phyloP scores from a whole-genome alignment of 2,329 filamentous ascomycete genomes.

The Podosphaera xanthii region DNA sequence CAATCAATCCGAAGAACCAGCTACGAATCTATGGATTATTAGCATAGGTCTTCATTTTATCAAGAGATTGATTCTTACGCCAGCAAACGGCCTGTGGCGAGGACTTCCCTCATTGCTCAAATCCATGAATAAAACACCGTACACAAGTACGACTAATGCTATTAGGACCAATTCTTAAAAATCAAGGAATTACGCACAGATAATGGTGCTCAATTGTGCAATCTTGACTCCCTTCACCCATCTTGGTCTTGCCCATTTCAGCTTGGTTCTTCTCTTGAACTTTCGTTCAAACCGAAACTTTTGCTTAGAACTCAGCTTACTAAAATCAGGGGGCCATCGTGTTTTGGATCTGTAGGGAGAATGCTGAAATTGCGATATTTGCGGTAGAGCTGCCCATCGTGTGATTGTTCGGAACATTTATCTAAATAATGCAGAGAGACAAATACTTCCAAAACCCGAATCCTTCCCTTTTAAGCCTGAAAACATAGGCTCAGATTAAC shows the following conservation, averaged over 20 bases:
- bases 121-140: constrained; percentile 39
- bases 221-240: constrained; percentile 45
- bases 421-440: background rate
- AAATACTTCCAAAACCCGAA: too few relatives aligned
- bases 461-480: constrained; percentile 1
- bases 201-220: constrained; percentile 25
- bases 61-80: constrained; percentile 19
- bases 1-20: constrained; percentile 19
- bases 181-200: constrained; percentile 9
- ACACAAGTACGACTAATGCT: constrained; percentile 26
- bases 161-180: background rate
- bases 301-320: constrained; percentile 43
- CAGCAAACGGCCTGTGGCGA: constrained; percentile 24
- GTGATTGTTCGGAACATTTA: constrained; percentile 26
- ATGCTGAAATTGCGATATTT: constrained; percentile 18
- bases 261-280: constrained; percentile 44
- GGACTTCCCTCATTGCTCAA: constrained; percentile 19
- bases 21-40: constrained; percentile 18
- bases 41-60: constrained; percentile 1
- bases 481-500: background rate
- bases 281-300: constrained; percentile 60
- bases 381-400: constrained; percentile 19
- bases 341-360: constrained; percentile 45
- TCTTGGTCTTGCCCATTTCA: constrained; percentile 35
- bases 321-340: constrained; percentile 58